phyloP scores from a whole-genome alignment of 2,329 filamentous ascomycete genomes.

The Apiospora hydei region DNA sequence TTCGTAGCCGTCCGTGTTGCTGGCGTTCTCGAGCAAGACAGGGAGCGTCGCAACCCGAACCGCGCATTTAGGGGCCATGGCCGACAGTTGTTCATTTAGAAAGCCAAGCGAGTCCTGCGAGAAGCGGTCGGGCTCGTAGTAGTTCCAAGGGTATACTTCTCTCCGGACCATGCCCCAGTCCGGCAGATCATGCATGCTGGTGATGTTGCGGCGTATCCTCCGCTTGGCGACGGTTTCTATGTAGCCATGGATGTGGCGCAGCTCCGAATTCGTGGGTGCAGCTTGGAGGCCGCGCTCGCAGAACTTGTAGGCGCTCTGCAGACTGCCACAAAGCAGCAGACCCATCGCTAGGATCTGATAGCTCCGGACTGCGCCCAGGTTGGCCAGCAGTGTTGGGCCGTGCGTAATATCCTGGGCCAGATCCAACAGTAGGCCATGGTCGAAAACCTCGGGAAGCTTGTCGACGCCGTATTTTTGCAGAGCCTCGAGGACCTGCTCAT shows the following conservation, averaged over 20 bases:
- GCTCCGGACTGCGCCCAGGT: slow-evolving; percentile 58
- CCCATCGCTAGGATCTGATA: slow-evolving; percentile 66
- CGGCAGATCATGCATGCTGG: slow-evolving; percentile 65
- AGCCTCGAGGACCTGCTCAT: slow-evolving; percentile 68
- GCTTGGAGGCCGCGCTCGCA: slow-evolving; percentile 66
- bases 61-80: slow-evolving; percentile 81
- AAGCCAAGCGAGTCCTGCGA: slow-evolving; percentile 71
- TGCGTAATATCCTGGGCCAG: slow-evolving; percentile 28
- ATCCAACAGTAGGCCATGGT: slow-evolving; percentile 50
- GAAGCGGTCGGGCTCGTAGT: slow-evolving; percentile 73
- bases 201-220: slow-evolving; percentile 53
- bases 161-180: slow-evolving; percentile 74
- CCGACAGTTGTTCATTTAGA: slow-evolving; percentile 73
- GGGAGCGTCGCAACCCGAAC: slow-evolving; percentile 80
- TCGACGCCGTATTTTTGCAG: slow-evolving; percentile 50
- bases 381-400: slow-evolving; percentile 41
- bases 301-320: slow-evolving; percentile 72
- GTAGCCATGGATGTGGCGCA: slow-evolving; percentile 60
- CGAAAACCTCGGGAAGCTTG: slow-evolving; percentile 53
- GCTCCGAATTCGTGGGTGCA: slow-evolving; percentile 61
- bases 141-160: slow-evolving; percentile 75
- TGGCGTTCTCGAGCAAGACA: slow-evolving; percentile 66
- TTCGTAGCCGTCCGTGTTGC: slow-evolving; percentile 56
- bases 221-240: slow-evolving; percentile 61
- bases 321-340: slow-evolving; percentile 70